phyloP scores from a whole-genome alignment of 768 basidiomycete genomes.

The Naganishia friedmannii region DNA sequence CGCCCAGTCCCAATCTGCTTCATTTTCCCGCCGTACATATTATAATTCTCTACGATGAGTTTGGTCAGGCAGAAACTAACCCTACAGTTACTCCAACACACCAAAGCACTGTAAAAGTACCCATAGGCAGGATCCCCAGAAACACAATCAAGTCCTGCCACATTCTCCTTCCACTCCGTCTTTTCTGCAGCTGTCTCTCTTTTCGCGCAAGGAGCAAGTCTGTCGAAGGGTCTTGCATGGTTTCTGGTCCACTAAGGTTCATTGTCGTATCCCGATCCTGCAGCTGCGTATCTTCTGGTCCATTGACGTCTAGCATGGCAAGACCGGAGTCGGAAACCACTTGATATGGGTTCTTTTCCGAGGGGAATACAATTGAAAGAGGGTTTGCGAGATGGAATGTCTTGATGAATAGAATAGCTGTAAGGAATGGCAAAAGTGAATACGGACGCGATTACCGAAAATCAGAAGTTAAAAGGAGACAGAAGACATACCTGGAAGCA shows the following conservation, averaged over 20 bases:
- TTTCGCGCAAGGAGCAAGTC: constrained; percentile 72
- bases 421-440: background rate
- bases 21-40: constrained; percentile 52
- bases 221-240: constrained; percentile 52
- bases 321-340: background rate
- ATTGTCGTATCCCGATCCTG: background rate
- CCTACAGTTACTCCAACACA: constrained; percentile 5
- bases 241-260: background rate
- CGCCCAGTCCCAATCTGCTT: no score
- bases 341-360: constrained; percentile 31
- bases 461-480: no score
- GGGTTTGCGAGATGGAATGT: constrained; percentile 82
- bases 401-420: constrained; percentile 70
- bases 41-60: constrained; percentile 51
- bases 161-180: constrained; percentile 67
- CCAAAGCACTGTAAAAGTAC: constrained; percentile 62
- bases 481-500: constrained; percentile 40
- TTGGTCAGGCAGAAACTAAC: background rate
- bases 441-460: background rate
- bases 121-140: constrained; percentile 65
- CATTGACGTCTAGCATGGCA: constrained; percentile 28
- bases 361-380: constrained; percentile 75
- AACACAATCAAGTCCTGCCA: constrained; percentile 83
- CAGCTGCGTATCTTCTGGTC: constrained; percentile 22
- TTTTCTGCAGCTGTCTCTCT: constrained; percentile 75